phyloP scores from a whole-genome alignment of 164 flowering plant genomes.

The Litsea cubeba region DNA sequence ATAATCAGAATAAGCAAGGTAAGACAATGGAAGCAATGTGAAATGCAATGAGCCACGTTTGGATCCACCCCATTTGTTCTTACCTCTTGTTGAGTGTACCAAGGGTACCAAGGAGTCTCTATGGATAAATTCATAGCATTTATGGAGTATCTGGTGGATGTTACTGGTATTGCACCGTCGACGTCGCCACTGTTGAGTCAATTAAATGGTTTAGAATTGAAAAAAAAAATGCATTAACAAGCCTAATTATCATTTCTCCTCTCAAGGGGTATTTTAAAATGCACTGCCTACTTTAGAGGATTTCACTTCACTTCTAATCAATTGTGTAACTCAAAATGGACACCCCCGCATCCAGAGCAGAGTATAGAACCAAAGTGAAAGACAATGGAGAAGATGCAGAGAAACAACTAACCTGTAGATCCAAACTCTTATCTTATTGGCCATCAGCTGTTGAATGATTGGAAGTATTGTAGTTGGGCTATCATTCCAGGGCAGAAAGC shows the following conservation, averaged over 20 bases:
- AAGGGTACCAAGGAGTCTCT: slow-evolving; percentile 32
- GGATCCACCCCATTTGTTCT: not conserved
- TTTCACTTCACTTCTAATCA: too few species aligned
- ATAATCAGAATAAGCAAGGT: not conserved
- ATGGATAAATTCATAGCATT: slow-evolving; percentile 18
- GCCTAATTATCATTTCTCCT: not conserved
- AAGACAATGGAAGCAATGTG: too few species aligned
- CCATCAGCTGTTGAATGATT: slow-evolving; percentile 25
- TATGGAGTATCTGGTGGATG: slow-evolving; percentile 30
- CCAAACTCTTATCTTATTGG: slow-evolving; percentile 30
- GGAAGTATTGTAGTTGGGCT: slow-evolving; percentile 26
- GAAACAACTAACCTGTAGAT: slow-evolving; percentile 30
- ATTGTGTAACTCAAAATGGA: too few species aligned
- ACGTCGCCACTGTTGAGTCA: slow-evolving; percentile 33
- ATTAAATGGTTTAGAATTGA: not conserved
- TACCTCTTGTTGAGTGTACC: slow-evolving; percentile 36
- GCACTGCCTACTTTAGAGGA: too few species aligned
- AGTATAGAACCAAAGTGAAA: too few species aligned
- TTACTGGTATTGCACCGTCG: slow-evolving; percentile 30
- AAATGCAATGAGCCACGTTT: not conserved
- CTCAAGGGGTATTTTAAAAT: too few species aligned
- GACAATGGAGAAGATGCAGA: too few species aligned
- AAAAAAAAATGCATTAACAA: not conserved
- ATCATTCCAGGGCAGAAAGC: slow-evolving; percentile 21
- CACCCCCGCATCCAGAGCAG: too few species aligned